A percentile compares a stretch with the other conserved stretches of the same genome.
Evolutionary conservation across 768 basidiomycete species (phyloP).

Genomic region (Lactarius psammicola): DNA sequence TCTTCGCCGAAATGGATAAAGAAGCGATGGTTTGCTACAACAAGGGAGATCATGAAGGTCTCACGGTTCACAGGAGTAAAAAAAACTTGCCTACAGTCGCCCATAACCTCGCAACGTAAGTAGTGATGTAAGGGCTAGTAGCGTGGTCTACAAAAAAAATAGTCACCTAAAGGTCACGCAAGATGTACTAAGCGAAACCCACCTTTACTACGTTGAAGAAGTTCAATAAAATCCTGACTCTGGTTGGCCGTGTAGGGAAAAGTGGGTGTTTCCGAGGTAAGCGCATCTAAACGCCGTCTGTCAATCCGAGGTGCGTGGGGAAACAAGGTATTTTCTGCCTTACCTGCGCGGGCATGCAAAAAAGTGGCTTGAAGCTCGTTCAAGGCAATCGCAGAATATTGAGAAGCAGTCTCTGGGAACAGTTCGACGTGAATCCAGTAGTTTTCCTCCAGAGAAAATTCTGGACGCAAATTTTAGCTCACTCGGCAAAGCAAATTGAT

Average conservation of each 20-base stretch:
- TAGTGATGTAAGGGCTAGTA: background rate
- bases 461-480: background rate
- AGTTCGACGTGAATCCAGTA: background rate
- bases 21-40: slow-evolving; percentile 1
- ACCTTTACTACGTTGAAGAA: background rate
- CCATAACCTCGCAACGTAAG: background rate
- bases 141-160: background rate
- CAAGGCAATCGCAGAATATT: background rate
- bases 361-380: background rate
- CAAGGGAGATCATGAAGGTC: background rate
- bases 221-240: background rate
- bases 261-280: slow-evolving; percentile 2
- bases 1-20: slow-evolving; percentile 1
- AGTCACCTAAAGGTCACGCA: background rate
- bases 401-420: background rate
- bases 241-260: background rate
- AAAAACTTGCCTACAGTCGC: background rate
- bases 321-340: background rate
- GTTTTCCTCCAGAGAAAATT: slow-evolving; percentile 1
- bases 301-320: background rate
- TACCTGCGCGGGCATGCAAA: slow-evolving; percentile 3
- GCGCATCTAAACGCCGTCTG: background rate
- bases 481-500: background rate
- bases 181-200: background rate
- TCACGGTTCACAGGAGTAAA: background rate